Evolutionary conservation across 257 asterid species (phyloP), one percentile per base, ranked within the genome.

Genomic region (Avicennia marina): DNA sequence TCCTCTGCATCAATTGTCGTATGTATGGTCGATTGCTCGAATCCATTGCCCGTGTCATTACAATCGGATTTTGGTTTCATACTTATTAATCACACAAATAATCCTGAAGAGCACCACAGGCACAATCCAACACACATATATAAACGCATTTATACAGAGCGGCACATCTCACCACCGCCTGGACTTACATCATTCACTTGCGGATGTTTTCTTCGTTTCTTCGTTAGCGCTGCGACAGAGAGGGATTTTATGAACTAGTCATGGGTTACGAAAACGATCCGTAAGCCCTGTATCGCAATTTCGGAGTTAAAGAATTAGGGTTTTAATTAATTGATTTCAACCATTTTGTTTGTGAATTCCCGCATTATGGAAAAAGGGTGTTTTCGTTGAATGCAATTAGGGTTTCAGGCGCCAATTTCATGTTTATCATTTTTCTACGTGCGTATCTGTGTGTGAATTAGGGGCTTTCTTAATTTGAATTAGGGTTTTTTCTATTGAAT

Each of bases 191-290:
- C n/a, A n/a, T n/a, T n/a, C n/a, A n/a, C n/a, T n/a, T n/a, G n/a
- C n/a, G n/a, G n/a, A n/a, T n/a, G n/a, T n/a, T n/a, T n/a, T n/a
- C n/a, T n/a, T n/a, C n/a, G n/a, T n/a, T 48, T 42, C 51, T 0
- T 24, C 56, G 27, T 26, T 11, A 26, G 18, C 4, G 42, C 53
- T 55, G 70, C 13, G 7, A 26, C 64, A 1, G 53, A 36, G 51
- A 49, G 34, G 29, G 10, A 18, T 41, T 44, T 55, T 45, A 18
- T 16, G 55, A 52, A 29, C 50, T 53, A 44, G 58, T 58, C 72
- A 84, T 84, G 91, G 78, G 77, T 41, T 77, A 73, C 77, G 87
- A 73, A 19, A 73, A 84, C 72, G 83, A 84, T 53, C 89, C 80
- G 95, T 88, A 70, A 85, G 95, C 56, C 11, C 8, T 17, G 9